phyloP scores from a whole-genome alignment of 345 rosid genomes.

The Aurinia saxatilis region DNA sequence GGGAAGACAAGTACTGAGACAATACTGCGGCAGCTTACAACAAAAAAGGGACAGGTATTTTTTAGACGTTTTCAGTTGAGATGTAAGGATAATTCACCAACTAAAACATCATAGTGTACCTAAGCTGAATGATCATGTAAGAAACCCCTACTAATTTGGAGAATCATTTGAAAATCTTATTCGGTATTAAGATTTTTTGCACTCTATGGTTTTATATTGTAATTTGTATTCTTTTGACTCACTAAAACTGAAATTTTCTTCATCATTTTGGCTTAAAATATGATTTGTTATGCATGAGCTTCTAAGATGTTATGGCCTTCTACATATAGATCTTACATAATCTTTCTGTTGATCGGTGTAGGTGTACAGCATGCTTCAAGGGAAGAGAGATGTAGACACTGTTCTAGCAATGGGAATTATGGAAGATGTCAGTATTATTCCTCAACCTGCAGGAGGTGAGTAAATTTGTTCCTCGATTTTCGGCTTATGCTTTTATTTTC shows the following conservation, averaged over 20 bases:
- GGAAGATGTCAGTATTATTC: conserved; percentile 92
- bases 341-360: conserved; percentile 19
- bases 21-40: conserved; percentile 84
- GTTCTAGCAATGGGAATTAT: conserved; percentile 92
- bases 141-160: neutral
- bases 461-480: neutral
- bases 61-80: neutral
- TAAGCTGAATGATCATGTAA: neutral
- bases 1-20: conserved; percentile 85
- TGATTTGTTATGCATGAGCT: neutral
- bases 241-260: neutral
- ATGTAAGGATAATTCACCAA: neutral
- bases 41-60: conserved; percentile 91
- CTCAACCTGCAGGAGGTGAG: conserved; percentile 97
- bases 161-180: neutral
- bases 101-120: neutral
- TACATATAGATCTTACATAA: neutral
- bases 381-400: conserved; percentile 89
- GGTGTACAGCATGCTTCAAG: conserved; percentile 96
- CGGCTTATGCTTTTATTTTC: neutral
- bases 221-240: neutral
- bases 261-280: neutral
- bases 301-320: conserved; percentile 4
- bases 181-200: neutral
- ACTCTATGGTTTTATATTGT: neutral